Conservation (phyloP, 2,329 filamentous ascomycete species). For the Alternaria sp. region DNA sequence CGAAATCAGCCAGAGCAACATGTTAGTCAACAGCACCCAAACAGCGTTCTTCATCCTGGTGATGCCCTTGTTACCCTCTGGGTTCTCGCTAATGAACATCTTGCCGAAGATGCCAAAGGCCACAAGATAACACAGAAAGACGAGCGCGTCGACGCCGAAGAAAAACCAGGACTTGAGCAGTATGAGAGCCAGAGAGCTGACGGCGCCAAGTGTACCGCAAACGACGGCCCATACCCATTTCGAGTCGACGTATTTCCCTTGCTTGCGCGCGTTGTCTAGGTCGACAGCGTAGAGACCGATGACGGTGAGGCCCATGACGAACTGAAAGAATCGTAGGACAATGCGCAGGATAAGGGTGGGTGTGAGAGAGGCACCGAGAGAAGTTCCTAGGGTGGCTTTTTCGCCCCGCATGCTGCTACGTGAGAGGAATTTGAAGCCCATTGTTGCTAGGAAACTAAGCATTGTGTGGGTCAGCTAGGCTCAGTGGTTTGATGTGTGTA, state of each 20-base stretch:
- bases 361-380: conserved; percentile 32
- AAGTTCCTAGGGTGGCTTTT: conserved; percentile 36
- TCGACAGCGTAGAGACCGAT: conserved; percentile 71
- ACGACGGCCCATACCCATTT: conserved; percentile 66
- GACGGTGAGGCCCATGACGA: conserved; percentile 78
- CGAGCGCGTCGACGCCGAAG: conserved; percentile 74
- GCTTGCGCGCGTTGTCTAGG: conserved; percentile 46
- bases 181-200: conserved; percentile 65
- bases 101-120: conserved; percentile 86
- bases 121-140: conserved; percentile 80
- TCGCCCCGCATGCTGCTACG: conserved; percentile 42
- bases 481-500: neutral
- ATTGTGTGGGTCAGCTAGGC: neutral
- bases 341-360: conserved; percentile 57
- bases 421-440: conserved; percentile 44
- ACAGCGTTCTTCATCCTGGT: conserved; percentile 85
- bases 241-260: conserved; percentile 56
- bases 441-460: conserved; percentile 9
- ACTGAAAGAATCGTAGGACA: conserved; percentile 76
- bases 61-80: conserved; percentile 70
- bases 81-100: conserved; percentile 77
- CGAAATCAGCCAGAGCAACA: conserved; percentile 78
- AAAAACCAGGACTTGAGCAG: conserved; percentile 60
- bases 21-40: conserved; percentile 80
- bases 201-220: conserved; percentile 33